Percentiles rank a stretch among this genome's conserved stretches.
Conservation (phyloP, 2,329 filamentous ascomycete species). For the Apiospora arundinis region DNA sequence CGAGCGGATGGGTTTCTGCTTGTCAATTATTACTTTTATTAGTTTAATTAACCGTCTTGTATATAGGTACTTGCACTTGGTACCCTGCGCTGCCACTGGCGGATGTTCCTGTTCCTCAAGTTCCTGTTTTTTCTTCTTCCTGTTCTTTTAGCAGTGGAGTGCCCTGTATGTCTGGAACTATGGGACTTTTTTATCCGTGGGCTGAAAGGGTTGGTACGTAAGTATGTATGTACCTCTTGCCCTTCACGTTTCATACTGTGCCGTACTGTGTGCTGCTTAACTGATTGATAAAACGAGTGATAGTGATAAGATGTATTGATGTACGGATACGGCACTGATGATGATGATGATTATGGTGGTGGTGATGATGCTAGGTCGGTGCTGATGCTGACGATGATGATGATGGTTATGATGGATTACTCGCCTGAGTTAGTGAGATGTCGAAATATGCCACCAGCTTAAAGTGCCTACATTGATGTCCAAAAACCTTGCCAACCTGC, state of each 20-base stretch:
- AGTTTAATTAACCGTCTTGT: conserved; percentile 17
- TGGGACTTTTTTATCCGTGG: conserved; percentile 2
- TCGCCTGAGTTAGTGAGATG: neutral
- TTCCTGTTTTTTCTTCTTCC: neutral
- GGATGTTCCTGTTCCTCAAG: neutral
- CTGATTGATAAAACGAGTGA: neutral
- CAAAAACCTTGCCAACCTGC: neutral
- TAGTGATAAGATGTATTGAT: neutral
- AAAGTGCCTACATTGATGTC: conserved; percentile 7
- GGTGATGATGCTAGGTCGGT: neutral
- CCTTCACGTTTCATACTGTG: neutral
- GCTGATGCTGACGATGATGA: neutral
- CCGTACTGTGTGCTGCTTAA: neutral
- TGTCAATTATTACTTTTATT: conserved; percentile 14
- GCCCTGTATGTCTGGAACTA: conserved; percentile 16
- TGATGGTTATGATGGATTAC: neutral
- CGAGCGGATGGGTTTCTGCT: conserved; percentile 4
- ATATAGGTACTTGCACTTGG: neutral
- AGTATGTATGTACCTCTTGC: neutral
- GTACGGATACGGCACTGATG: neutral
- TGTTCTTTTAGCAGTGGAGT: neutral
- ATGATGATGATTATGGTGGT: neutral
- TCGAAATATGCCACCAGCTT: neutral
- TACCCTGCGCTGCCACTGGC: neutral
- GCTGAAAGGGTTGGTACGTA: neutral